phyloP scores from a whole-genome alignment of 306 rosid species.

The Delonix regia region DNA sequence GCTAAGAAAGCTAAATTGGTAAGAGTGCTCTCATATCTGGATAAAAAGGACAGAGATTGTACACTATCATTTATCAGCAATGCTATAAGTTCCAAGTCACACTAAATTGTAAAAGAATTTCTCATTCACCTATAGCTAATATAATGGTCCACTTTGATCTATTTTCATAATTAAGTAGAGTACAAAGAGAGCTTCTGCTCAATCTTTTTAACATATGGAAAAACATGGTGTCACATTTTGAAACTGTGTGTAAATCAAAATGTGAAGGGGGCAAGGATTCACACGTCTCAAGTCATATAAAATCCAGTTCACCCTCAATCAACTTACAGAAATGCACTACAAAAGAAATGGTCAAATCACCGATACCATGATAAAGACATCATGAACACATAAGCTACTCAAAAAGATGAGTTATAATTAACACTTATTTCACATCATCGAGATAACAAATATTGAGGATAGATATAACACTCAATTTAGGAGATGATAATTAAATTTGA shows the following conservation, averaged over 20 bases:
- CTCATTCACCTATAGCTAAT: background rate
- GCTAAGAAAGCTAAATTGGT: background rate
- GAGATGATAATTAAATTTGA: slow-evolving; percentile 14
- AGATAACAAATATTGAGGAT: slow-evolving; percentile 1
- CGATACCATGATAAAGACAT: background rate
- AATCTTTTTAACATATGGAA: background rate
- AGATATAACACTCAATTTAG: slow-evolving; percentile 9
- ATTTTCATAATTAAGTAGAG: background rate
- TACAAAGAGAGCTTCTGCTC: background rate
- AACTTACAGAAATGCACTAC: background rate
- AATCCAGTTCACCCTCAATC: slow-evolving; percentile 3
- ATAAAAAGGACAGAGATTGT: background rate
- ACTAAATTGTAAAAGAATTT: background rate
- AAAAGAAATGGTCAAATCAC: background rate
- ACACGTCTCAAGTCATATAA: slow-evolving; percentile 7
- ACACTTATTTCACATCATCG: slow-evolving; percentile 23
- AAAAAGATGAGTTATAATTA: background rate
- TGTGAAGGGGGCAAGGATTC: slow-evolving; percentile 4
- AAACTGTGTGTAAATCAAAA: background rate
- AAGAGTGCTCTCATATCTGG: background rate
- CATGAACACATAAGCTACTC: background rate
- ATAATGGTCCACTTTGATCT: background rate
- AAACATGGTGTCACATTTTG: slow-evolving; percentile 13
- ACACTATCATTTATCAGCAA: background rate
- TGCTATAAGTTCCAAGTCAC: background rate